Conservation (phyloP, 208 protist species). For the Trypanosoma rangeli region DNA sequence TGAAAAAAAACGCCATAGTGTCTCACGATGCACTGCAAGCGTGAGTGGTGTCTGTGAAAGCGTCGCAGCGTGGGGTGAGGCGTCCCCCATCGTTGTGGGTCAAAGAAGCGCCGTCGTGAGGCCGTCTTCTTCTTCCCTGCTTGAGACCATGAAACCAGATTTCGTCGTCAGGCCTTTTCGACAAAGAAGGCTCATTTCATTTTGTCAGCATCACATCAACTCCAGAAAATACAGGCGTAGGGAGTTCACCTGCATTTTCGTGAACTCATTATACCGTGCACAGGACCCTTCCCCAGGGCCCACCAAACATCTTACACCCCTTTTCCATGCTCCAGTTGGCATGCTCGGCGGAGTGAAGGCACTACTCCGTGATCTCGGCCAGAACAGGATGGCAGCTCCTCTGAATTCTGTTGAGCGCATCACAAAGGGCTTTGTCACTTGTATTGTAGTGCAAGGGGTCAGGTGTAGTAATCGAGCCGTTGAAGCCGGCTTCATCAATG, state of each 20-base stretch:
- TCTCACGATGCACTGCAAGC: constrained; percentile 7
- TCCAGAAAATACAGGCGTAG: constrained; percentile 69
- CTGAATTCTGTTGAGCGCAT: constrained; percentile 55
- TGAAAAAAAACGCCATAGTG: constrained; percentile 25
- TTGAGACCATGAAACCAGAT: not conserved
- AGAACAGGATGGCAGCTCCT: constrained; percentile 47
- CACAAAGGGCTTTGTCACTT: constrained; percentile 57
- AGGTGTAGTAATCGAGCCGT: constrained; percentile 95
- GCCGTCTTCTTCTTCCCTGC: not conserved
- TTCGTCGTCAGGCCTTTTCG: constrained; percentile 20
- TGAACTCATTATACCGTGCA: constrained; percentile 50
- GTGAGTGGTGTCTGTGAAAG: not conserved
- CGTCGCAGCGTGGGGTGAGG: not conserved
- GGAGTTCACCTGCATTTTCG: constrained; percentile 62
- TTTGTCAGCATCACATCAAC: constrained; percentile 42
- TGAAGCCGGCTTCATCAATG: constrained; percentile 93
- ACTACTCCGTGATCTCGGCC: constrained; percentile 72
- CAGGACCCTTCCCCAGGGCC: constrained; percentile 56
- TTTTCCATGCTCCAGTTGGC: constrained; percentile 26
- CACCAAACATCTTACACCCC: constrained; percentile 36
- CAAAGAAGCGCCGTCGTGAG: not conserved
- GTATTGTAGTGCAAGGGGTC: constrained; percentile 93
- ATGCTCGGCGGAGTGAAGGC: constrained; percentile 38
- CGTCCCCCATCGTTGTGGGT: not conserved
- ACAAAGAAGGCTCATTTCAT: constrained; percentile 71